Base-by-base conservation (phyloP, 768 basidiomycete species). In the Boletellus emodensis region DNA sequence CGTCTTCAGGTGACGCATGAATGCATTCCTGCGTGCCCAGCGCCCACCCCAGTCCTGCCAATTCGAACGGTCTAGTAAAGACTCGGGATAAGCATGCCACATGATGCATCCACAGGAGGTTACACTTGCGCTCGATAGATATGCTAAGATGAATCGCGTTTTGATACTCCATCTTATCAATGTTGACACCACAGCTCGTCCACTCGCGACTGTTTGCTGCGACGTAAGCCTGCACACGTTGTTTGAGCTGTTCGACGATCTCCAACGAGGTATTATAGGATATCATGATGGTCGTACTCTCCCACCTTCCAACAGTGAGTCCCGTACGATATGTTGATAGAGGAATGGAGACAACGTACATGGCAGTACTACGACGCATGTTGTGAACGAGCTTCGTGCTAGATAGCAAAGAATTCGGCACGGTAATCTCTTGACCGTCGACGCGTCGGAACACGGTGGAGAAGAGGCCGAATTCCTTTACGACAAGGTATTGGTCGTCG, bases 1-100 rank as follows among this genome's bases (percentile, higher is more conserved):
- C 5, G 71, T 77, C 69, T 87, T 89, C 41, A 91, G 73, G 57
- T 84, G 66, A 35, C 83, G 79, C 88, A 90, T 90, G 66, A 90
- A 87, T 20, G 69, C 72, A 11, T 80, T 90, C 54, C 88, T 82
- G 40, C 87, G 82, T 8, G 71, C 73, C 87, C 85, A 89, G 50
- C 87, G 75, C 17, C 80, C 89, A 42, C 85, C 87, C 88, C 88
- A 91, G 61, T 90, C 87, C 62, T 90, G 89, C 89, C 88, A 91
- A 61, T 88, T 89, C 34, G 83, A 77, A 46, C 85, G 82, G 67
- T 90, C 85, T 86, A 49, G 40, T 26, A 30, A 51, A 43, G 34
- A 14, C 17, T 37, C 40, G 38, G 37, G 22, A 50, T 56, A 18
- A 50, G 53, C 20, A 24, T 24, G 6, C 33, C 28, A 28, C 6